Conservation (phyloP, 371 early-diverging fungal species). For the Umbelopsis sp. region DNA sequence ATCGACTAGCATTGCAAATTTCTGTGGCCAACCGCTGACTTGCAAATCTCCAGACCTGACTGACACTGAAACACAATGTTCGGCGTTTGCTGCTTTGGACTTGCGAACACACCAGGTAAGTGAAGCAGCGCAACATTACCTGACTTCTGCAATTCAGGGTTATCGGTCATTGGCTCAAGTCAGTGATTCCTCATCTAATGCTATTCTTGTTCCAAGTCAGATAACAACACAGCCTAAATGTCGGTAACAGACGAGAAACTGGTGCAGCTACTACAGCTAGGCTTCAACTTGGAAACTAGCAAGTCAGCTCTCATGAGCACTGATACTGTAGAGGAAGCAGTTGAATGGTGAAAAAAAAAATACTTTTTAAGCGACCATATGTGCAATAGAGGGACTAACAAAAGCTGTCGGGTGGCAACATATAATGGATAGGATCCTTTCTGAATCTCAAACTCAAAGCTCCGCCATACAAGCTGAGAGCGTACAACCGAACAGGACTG, state of each 20-base stretch:
- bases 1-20: not conserved
- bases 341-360: conserved; percentile 33
- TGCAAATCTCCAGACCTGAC: no score
- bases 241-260: conserved; percentile 25
- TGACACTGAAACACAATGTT: no score
- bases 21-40: not conserved
- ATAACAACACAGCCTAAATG: not conserved
- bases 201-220: not conserved
- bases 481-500: no score
- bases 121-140: no score
- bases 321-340: conserved; percentile 35
- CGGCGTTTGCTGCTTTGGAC: no score
- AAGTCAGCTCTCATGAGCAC: conserved; percentile 30
- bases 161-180: no score
- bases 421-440: conserved; percentile 4
- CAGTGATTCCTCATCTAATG: no score
- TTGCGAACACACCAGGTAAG: no score
- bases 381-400: conserved; percentile 3
- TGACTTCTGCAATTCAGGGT: no score
- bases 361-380: conserved; percentile 10
- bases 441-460: not conserved
- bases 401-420: conserved; percentile 17
- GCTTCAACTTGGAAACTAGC: conserved; percentile 39
- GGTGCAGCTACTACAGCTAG: conserved; percentile 37
- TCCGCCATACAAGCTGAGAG: not conserved